Base-by-base conservation (phyloP, 352 stramenopile genomes). In the Pythium coloratum region DNA sequence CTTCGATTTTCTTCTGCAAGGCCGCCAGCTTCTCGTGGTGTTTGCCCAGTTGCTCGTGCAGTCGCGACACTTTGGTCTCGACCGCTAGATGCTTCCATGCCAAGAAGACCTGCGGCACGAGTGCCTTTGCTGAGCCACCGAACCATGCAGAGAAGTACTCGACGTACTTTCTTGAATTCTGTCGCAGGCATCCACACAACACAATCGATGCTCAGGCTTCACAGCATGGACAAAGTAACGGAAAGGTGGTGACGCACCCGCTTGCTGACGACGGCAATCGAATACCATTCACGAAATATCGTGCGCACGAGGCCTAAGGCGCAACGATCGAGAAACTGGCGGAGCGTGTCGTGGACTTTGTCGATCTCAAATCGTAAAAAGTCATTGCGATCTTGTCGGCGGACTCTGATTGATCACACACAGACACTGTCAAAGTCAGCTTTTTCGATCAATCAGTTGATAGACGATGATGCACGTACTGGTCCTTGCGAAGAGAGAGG, bases 161-260 rank as follows among this genome's bases (percentile, higher is more conserved):
- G 6, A 91, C 73, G 56, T 92, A 89, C 67, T 92, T 92, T 33
- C 77, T 84, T 44, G 81, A 76, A 57, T 90, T 90, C 82, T 89
- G 62, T 24, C 20, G 20, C 20, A 24, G 20, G 20, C 20, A 24
- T 24, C 33, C 33, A 38, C 33, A 38, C 36, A 12, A 14, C 6
- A 42, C 2, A 42, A 42, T 42, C 36, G 10, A 42, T 12, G 10
- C 1, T 16, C 0, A 42, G 36, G 36, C 36, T 42, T 12, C 36
- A 16, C 36, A 42, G 36, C 36, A 42, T 42, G 36, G 36, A 9
- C 33, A 38, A 38, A 66, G 18, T 7, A 13, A 9, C n/a, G 5
- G 24, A 30, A 28, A 63, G 7, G 57, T 20, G 8, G 20, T 24
- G 7, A 58, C 62, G n/a, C 66, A 92, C 84, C 64, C 87, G 86